phyloP scores from a whole-genome alignment of 2,329 filamentous ascomycete genomes.

The Westerdykella ornata region DNA sequence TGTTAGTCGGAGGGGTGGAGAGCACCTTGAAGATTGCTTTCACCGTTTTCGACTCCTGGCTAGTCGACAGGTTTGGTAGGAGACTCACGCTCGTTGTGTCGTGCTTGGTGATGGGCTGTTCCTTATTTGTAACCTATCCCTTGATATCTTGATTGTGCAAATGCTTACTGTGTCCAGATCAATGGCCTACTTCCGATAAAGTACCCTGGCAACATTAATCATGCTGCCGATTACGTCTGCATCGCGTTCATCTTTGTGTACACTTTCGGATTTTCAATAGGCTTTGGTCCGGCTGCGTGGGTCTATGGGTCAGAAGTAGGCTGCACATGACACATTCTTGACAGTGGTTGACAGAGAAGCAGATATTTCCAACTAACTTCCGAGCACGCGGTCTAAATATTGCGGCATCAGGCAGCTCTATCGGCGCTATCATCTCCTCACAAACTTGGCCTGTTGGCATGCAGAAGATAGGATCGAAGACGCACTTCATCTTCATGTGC shows the following conservation, averaged over 20 bases:
- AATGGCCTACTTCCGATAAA: conserved; percentile 49
- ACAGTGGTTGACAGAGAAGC: not conserved
- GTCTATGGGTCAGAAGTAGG: conserved; percentile 53
- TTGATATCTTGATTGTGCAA: not conserved
- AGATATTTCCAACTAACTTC: conserved; percentile 54
- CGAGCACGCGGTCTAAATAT: conserved; percentile 53
- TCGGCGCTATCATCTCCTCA: conserved; percentile 50
- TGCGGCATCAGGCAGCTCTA: conserved; percentile 49
- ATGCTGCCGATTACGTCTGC: conserved; percentile 46
- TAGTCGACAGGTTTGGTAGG: conserved; percentile 51
- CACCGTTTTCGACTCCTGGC: conserved; percentile 51
- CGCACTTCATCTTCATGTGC: conserved; percentile 55
- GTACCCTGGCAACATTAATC: conserved; percentile 48
- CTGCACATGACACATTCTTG: not conserved
- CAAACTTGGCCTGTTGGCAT: conserved; percentile 53
- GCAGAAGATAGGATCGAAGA: conserved; percentile 44
- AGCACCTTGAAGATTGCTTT: conserved; percentile 53
- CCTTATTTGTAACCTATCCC: conserved; percentile 44
- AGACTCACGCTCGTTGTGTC: conserved; percentile 46
- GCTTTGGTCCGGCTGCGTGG: conserved; percentile 53
- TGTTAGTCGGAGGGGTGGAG: conserved; percentile 52
- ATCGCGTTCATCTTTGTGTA: conserved; percentile 54
- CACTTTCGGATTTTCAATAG: conserved; percentile 52
- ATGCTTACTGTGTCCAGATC: conserved; percentile 37
- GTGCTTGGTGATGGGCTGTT: conserved; percentile 48